phyloP scores from a whole-genome alignment of 2,329 filamentous ascomycete genomes.

The Claviceps purpurea region DNA sequence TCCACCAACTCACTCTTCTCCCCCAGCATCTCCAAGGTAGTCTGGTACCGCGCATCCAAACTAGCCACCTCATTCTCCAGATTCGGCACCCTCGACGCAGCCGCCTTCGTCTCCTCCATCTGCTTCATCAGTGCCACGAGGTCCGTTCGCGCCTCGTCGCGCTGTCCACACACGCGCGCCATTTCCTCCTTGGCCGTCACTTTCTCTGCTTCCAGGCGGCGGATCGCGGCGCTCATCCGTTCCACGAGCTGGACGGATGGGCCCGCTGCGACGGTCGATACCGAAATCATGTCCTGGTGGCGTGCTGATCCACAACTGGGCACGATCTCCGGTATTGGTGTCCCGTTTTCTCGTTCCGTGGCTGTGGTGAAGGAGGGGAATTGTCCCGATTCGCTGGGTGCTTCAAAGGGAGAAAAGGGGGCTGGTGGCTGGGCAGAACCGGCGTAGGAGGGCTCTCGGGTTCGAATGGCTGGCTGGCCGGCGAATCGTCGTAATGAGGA shows the following conservation, averaged over 20 bases:
- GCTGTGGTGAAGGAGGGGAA: conserved; percentile 23
- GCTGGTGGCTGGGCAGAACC: conserved; percentile 23
- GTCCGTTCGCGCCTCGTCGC: conserved; percentile 83
- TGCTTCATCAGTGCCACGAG: conserved; percentile 87
- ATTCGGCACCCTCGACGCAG: conserved; percentile 44
- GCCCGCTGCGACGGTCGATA: conserved; percentile 78
- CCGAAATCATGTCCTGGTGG: conserved; percentile 73
- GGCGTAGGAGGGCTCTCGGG: conserved; percentile 24
- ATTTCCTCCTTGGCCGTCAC: conserved; percentile 81
- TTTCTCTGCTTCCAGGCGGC: conserved; percentile 82
- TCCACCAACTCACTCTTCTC: conserved; percentile 95
- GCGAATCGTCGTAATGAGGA: conserved; percentile 30
- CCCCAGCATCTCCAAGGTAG: conserved; percentile 83
- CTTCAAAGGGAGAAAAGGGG: conserved; percentile 36
- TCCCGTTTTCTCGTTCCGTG: conserved; percentile 37
- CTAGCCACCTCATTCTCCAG: conserved; percentile 56
- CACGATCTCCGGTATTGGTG: conserved; percentile 8
- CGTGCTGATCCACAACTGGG: conserved; percentile 38
- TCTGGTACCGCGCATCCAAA: conserved; percentile 70
- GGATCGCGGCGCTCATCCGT: conserved; percentile 86
- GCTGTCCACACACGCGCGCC: conserved; percentile 62
- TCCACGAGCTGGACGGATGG: conserved; percentile 93
- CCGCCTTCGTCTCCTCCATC: conserved; percentile 53
- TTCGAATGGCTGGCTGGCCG: conserved; percentile 30
- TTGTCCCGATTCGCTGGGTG: conserved; percentile 19